Conservation (phyloP, 2,329 filamentous ascomycete genomes). For the Penicillium sp. region DNA sequence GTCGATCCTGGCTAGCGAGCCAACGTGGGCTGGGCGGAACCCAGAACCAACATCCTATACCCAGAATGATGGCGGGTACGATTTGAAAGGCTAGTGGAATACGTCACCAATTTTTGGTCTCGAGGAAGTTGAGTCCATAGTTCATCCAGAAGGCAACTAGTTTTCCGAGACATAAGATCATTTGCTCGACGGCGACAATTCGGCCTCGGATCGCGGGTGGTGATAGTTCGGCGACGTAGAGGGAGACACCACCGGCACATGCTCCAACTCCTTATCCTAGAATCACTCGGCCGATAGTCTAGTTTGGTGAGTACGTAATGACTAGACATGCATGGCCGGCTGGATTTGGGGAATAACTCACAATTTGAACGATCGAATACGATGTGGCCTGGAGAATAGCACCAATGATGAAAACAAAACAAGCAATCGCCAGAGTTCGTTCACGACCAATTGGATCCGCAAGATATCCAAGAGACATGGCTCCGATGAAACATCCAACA, state of each 20-base stretch:
- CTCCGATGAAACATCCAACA: conserved; percentile 29
- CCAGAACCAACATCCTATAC: conserved; percentile 8
- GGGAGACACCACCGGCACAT: conserved; percentile 28
- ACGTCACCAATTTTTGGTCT: conserved; percentile 29
- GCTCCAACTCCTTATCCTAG: conserved; percentile 26
- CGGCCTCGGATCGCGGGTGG: conserved; percentile 12
- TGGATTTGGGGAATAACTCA: conserved; percentile 5
- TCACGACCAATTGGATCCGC: conserved; percentile 29
- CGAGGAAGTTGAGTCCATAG: conserved; percentile 16
- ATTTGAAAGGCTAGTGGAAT: conserved; percentile 30
- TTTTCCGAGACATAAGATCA: conserved; percentile 29
- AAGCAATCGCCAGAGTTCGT: conserved; percentile 27
- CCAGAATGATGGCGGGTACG: conserved; percentile 19
- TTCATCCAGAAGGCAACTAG: conserved; percentile 27
- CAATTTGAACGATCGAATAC: conserved; percentile 30
- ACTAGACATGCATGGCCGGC: background rate
- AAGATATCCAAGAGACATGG: conserved; percentile 29
- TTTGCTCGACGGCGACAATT: conserved; percentile 27
- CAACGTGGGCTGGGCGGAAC: conserved; percentile 31
- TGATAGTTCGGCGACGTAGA: conserved; percentile 22
- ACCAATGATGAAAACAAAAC: conserved; percentile 27
- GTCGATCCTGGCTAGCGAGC: conserved; percentile 29
- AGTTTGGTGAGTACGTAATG: background rate
- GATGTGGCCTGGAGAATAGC: conserved; percentile 26
- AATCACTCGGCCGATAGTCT: conserved; percentile 29